Evolutionary conservation across 23 red algal genomes (phyloP).

Genomic region (Cyanidioschyzon merolae): DNA sequence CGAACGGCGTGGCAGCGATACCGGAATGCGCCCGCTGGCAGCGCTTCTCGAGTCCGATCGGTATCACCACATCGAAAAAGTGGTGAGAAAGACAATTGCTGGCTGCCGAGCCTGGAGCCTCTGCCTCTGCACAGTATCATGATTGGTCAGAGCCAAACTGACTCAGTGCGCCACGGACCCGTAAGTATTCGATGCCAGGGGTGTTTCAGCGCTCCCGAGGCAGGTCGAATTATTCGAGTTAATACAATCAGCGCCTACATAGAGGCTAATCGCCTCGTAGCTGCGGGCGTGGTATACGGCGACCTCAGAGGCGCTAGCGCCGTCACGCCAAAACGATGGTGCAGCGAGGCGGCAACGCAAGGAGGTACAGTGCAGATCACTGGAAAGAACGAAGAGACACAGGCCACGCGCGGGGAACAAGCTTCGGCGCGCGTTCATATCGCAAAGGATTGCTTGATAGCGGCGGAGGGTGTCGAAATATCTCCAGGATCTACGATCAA

Average conservation of each 20-base stretch:
- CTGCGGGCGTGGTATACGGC: background rate
- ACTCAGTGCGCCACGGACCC: background rate
- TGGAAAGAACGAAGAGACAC: background rate
- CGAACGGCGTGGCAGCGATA: background rate
- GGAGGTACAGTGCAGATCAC: background rate
- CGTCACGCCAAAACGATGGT: background rate
- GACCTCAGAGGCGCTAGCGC: background rate
- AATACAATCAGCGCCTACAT: conserved; percentile 20
- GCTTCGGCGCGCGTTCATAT: background rate
- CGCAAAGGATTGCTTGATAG: background rate
- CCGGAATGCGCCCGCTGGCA: background rate
- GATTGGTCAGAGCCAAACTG: background rate
- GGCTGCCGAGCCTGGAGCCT: background rate
- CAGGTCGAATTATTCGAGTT: background rate
- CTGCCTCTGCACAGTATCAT: background rate
- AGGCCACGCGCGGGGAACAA: background rate
- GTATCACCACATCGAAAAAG: background rate
- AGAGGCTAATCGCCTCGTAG: conserved; percentile 17
- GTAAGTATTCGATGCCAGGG: background rate
- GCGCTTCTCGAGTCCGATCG: background rate
- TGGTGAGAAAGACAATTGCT: background rate
- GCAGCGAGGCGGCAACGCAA: background rate
- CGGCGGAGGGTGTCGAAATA: background rate
- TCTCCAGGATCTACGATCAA: background rate
- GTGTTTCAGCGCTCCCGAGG: background rate